Conservation (phyloP, 148 eudicot genomes). For the Nepenthes gracilis region DNA sequence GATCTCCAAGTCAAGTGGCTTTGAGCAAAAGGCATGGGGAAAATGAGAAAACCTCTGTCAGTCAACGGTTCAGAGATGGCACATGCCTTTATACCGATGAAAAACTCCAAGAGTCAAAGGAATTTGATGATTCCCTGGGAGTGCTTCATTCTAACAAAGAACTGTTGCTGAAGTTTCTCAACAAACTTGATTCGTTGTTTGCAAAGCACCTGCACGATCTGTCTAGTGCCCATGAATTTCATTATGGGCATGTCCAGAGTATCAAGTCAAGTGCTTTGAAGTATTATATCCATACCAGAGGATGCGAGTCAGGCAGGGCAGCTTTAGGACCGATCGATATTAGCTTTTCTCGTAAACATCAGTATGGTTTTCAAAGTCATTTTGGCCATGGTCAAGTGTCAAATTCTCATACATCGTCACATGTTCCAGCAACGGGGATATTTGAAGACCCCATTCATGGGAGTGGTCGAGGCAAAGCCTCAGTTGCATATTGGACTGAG, state of each 20-base stretch:
- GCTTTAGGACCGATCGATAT: constrained; percentile 23
- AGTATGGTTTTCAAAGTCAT: constrained; percentile 22
- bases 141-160: constrained; percentile 44
- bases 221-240: constrained; percentile 28
- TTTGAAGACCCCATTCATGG: constrained; percentile 25
- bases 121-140: constrained; percentile 37
- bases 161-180: constrained; percentile 40
- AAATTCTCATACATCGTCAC: constrained; percentile 17
- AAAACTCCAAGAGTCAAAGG: not conserved
- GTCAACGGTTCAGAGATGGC: not conserved
- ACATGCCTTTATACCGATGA: not conserved
- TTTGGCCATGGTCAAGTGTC: constrained; percentile 13
- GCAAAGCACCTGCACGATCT: constrained; percentile 45
- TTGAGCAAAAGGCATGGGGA: not conserved
- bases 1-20: not conserved
- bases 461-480: constrained; percentile 19
- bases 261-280: constrained; percentile 26
- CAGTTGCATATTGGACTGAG: constrained; percentile 24
- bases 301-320: constrained; percentile 26
- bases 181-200: constrained; percentile 52
- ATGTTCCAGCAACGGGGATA: constrained; percentile 10
- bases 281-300: constrained; percentile 30
- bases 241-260: constrained; percentile 20
- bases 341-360: constrained; percentile 20
- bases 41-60: not conserved